phyloP scores from a whole-genome alignment of 768 basidiomycete genomes.

The Suillus plorans region DNA sequence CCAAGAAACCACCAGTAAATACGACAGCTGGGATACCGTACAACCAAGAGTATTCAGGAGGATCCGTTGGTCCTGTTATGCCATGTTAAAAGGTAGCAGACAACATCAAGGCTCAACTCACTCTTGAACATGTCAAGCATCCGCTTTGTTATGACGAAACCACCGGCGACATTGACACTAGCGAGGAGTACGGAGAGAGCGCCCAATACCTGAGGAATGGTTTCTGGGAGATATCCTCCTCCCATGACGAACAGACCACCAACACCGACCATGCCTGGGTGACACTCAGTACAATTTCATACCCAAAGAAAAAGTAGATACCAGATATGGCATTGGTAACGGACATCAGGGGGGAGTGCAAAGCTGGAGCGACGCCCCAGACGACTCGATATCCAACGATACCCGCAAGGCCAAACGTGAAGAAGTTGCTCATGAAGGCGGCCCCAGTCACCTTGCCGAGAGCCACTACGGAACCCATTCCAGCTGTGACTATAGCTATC shows the following conservation, averaged over 20 bases:
- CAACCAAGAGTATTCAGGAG: conserved; percentile 85
- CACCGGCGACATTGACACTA: conserved; percentile 85
- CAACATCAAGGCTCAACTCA: conserved; percentile 28
- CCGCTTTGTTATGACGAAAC: conserved; percentile 86
- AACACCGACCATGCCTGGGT: conserved; percentile 70
- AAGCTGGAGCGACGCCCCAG: conserved; percentile 85
- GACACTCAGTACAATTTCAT: background rate
- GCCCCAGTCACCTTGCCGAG: conserved; percentile 80
- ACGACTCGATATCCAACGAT: conserved; percentile 86
- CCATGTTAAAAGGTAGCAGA: conserved; percentile 5
- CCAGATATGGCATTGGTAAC: conserved; percentile 90
- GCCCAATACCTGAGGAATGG: conserved; percentile 76
- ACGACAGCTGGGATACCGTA: conserved; percentile 78
- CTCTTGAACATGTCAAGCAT: conserved; percentile 95
- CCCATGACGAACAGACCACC: conserved; percentile 92
- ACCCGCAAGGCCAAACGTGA: conserved; percentile 85
- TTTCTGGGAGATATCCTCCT: conserved; percentile 79
- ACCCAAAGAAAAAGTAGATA: conserved; percentile 26
- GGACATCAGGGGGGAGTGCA: conserved; percentile 90
- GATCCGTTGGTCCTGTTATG: conserved; percentile 68
- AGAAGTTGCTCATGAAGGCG: conserved; percentile 86
- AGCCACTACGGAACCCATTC: conserved; percentile 71
- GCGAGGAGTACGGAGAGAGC: conserved; percentile 85
- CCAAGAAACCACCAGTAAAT: conserved; percentile 81
- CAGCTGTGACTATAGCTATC: conserved; percentile 69